Conservation (phyloP, 495 filamentous ascomycete genomes). For the Cenococcum geophilum region DNA sequence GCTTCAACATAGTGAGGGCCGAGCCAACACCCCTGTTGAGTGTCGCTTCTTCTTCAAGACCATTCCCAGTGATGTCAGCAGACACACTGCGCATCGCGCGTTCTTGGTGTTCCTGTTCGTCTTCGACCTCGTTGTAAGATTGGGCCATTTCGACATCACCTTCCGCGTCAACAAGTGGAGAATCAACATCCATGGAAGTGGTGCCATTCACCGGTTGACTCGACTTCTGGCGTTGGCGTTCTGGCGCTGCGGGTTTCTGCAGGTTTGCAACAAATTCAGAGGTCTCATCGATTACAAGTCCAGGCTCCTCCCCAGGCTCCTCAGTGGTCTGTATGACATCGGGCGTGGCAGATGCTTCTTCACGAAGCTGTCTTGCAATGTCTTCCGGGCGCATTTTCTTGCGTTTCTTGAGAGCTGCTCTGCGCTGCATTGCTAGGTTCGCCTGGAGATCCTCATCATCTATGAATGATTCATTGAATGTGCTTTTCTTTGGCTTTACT, state of each 20-base stretch:
- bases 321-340: conserved; percentile 44
- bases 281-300: conserved; percentile 88
- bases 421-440: conserved; percentile 70
- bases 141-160: conserved; percentile 61
- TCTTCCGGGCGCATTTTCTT: conserved; percentile 79
- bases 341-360: conserved; percentile 58
- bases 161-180: conserved; percentile 48
- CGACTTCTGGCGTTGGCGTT: conserved; percentile 45
- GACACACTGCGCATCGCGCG: conserved; percentile 47
- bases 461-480: conserved; percentile 63
- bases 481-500: conserved; percentile 50
- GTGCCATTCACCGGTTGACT: conserved; percentile 33
- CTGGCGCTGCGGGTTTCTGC: conserved; percentile 58
- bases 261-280: conserved; percentile 89
- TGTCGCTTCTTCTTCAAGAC: conserved; percentile 77
- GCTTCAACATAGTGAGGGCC: conserved; percentile 71
- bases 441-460: conserved; percentile 94
- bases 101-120: conserved; percentile 46
- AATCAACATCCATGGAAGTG: conserved; percentile 12
- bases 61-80: conserved; percentile 58
- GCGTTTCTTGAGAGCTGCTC: conserved; percentile 80
- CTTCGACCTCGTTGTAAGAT: conserved; percentile 52
- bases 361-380: conserved; percentile 71
- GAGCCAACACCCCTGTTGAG: conserved; percentile 73
- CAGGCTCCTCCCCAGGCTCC: conserved; percentile 54